These are phyloP conservation scores for Mucor circinelloides DNA, from an alignment of 371 early-diverging fungal genomes.

Conservation along the genomic window DNA sequence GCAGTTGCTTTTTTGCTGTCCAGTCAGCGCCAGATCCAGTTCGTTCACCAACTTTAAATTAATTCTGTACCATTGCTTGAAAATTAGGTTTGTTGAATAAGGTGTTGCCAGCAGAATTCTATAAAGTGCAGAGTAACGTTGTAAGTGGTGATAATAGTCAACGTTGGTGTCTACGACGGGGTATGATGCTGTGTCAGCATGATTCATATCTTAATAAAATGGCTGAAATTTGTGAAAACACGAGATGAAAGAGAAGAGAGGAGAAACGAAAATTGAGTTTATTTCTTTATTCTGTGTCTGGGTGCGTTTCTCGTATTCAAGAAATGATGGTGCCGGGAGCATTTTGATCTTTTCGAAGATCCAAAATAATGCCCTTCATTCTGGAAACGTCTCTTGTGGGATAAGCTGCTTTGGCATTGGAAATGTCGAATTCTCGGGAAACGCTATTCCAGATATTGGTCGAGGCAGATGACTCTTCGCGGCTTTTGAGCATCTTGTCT, in stretches of 20 bases:
- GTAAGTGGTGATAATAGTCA: slow-evolving; percentile 17
- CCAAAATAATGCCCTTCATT: slow-evolving; percentile 81
- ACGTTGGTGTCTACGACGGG: background rate
- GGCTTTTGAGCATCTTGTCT: slow-evolving; percentile 46
- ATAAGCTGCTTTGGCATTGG: slow-evolving; percentile 37
- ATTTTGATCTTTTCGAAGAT: slow-evolving; percentile 75
- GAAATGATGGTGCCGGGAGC: slow-evolving; percentile 73
- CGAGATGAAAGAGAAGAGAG: background rate
- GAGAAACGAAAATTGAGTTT: slow-evolving; percentile 1
- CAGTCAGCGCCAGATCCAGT: slow-evolving; percentile 25
- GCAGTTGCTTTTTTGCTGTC: slow-evolving; percentile 12
- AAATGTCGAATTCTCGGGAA: slow-evolving; percentile 65
- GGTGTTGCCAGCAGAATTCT: slow-evolving; percentile 25
- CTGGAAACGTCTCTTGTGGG: slow-evolving; percentile 67
- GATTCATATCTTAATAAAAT: background rate
- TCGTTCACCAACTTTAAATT: slow-evolving; percentile 43
- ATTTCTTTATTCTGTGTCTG: background rate
- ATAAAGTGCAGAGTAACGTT: slow-evolving; percentile 29
- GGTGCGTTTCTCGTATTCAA: background rate
- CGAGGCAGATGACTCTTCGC: slow-evolving; percentile 52
- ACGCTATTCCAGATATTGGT: slow-evolving; percentile 78
- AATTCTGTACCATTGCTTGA: slow-evolving; percentile 37
- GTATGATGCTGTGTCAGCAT: background rate
- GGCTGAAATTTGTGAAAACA: background rate
- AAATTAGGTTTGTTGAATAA: slow-evolving; percentile 6